Evolutionary conservation across 768 basidiomycete genomes (phyloP).

Genomic region (Rhodotorula toruloides): DNA sequence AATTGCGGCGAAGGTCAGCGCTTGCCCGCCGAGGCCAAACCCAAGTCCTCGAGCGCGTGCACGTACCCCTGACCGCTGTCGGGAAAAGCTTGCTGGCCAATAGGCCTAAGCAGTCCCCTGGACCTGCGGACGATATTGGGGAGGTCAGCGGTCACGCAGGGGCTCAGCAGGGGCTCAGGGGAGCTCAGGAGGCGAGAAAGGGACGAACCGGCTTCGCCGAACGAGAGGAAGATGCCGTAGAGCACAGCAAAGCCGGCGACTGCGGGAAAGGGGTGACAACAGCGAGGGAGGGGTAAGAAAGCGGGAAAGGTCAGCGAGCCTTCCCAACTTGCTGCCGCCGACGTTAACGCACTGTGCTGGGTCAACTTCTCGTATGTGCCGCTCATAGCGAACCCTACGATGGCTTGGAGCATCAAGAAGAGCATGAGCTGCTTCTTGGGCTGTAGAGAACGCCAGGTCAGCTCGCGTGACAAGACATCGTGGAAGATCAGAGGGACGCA

Average conservation of each 20-base stretch:
- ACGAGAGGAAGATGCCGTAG: slow-evolving; percentile 83
- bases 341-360: no score
- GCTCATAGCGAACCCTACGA: slow-evolving; percentile 74
- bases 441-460: not conserved
- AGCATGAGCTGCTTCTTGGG: slow-evolving; percentile 24
- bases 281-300: slow-evolving; percentile 57
- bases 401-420: slow-evolving; percentile 26
- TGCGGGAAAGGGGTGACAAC: slow-evolving; percentile 71
- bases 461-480: slow-evolving; percentile 45
- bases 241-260: slow-evolving; percentile 55
- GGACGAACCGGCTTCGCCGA: slow-evolving; percentile 69
- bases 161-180: no score
- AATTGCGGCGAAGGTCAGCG: not conserved
- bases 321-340: no score
- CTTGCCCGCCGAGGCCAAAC: not conserved
- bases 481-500: slow-evolving; percentile 50
- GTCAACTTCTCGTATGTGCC: slow-evolving; percentile 55
- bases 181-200: not conserved
- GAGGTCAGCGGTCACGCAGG: not conserved
- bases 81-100: slow-evolving; percentile 79
- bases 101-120: slow-evolving; percentile 45
- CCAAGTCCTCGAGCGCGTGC: slow-evolving; percentile 38
- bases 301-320: not conserved
- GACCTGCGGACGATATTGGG: not conserved
- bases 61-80: slow-evolving; percentile 67